A percentile compares a stretch with the other conserved stretches of the same genome.
Conservation (phyloP, 2,329 filamentous ascomycete species). For the Stagonosporopsis rhizophila region DNA sequence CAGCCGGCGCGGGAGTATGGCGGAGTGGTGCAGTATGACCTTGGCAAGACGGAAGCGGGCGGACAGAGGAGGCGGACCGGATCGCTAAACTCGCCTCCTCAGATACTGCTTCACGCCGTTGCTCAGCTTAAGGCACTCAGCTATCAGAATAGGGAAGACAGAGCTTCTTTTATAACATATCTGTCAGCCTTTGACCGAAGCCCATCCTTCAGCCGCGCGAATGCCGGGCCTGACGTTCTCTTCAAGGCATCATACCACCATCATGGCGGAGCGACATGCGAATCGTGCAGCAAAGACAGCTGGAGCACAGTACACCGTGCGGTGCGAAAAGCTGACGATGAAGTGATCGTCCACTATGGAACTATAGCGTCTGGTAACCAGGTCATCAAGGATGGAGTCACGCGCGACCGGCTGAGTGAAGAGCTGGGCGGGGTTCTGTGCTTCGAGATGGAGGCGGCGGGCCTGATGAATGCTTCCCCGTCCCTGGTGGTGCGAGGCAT, state of each 20-base stretch:
- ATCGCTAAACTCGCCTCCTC: slow-evolving; percentile 17
- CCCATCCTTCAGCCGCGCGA: slow-evolving; percentile 2
- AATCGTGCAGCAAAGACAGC: slow-evolving; percentile 10
- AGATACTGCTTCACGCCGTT: slow-evolving; percentile 20
- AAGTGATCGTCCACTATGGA: slow-evolving; percentile 9
- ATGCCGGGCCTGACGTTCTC: slow-evolving; percentile 5
- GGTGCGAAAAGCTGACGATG: neutral
- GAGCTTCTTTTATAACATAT: neutral
- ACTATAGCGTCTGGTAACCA: slow-evolving; percentile 17
- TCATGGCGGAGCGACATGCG: slow-evolving; percentile 3
- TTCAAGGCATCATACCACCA: slow-evolving; percentile 10
- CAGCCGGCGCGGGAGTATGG: slow-evolving; percentile 12
- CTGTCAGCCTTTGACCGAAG: neutral
- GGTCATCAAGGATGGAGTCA: slow-evolving; percentile 14
- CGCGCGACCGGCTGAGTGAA: slow-evolving; percentile 12
- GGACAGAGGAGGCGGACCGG: slow-evolving; percentile 9
- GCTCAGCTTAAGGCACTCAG: neutral
- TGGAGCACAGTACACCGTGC: neutral
- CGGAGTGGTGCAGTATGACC: slow-evolving; percentile 35
- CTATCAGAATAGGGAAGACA: neutral
- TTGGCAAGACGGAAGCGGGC: slow-evolving; percentile 10
- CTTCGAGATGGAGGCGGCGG: slow-evolving; percentile 12
- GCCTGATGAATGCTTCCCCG: slow-evolving; percentile 5
- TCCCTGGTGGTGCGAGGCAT: slow-evolving; percentile 10
- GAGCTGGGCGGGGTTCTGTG: slow-evolving; percentile 15